These are phyloP conservation scores for Fraxinus quadrangulata DNA, from an alignment of 257 asterid genomes.

Conservation along the genomic window DNA sequence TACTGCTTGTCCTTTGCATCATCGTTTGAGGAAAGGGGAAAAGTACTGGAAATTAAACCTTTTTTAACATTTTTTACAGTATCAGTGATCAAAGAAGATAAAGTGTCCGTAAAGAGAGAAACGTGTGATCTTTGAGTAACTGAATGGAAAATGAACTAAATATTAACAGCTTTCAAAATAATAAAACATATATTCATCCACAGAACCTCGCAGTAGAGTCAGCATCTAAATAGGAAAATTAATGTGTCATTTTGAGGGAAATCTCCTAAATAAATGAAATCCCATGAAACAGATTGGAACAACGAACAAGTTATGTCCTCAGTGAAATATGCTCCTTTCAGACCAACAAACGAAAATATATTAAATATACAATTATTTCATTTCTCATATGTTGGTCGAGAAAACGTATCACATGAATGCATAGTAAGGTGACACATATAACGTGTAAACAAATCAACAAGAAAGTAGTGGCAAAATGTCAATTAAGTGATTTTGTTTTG, in stretches of 20 bases:
- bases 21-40: not conserved
- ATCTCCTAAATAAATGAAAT: not conserved
- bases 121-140: not conserved
- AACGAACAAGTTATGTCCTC: not conserved
- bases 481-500: slow-evolving; percentile 4
- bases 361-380: not conserved
- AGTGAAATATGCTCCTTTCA: not conserved
- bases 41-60: not conserved
- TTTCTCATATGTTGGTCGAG: not conserved
- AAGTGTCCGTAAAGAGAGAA: not conserved
- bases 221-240: not conserved
- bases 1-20: not conserved
- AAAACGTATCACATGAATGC: not conserved
- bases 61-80: not conserved
- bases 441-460: not conserved
- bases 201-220: not conserved
- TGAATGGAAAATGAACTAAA: not conserved
- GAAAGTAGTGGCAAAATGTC: not conserved
- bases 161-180: not conserved
- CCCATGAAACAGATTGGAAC: not conserved
- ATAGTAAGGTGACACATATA: not conserved
- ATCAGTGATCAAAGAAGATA: not conserved
- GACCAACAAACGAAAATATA: not conserved
- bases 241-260: no score
- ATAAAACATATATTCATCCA: not conserved